Base-by-base conservation (phyloP, 2,329 filamentous ascomycete species). In the Ceratocystis papillata region DNA sequence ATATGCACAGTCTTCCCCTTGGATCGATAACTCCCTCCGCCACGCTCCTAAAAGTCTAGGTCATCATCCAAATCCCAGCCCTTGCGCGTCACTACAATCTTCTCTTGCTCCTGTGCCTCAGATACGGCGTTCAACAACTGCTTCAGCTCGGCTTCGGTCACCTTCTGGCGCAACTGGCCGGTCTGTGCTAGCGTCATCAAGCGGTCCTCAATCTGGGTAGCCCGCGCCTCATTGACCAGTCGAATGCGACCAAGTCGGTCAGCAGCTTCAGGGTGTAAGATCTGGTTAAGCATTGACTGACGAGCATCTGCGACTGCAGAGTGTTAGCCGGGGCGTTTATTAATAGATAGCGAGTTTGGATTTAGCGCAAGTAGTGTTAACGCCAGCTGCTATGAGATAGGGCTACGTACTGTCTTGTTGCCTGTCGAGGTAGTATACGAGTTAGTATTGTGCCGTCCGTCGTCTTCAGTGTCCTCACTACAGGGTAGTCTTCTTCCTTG, bases 171-270 rank as follows among this genome's bases (percentile, higher is more conserved):
- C 71, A 99, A 80, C 79, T 97, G 94, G 28, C 93, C 92, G 28
- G 87, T 84, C 72, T 91, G 85, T 67, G 94, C 93, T 67, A 99
- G 83, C 85, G 87, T 91, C 76, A 99, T 92, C 66, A 99, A 83
- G 63, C 93, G 79, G 80, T 95, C 92, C 79, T 99, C 94, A 67
- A 99, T 85, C 73, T 96, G 91, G 69, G 82, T 83, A 45, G 94
- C 94, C 72, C 94, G 89, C 71, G 87, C 87, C 75, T 92, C 90
- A 78, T 97, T 97, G 73, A 99, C 94, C 68, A 99, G 86, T 44
- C 93, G 88, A 78, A 99, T 97, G 70, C 94, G 90, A 67, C 90
- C 90, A 0, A 99, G 83, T 15, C 94, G 89, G 78, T 99, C 94
- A 68, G 90, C 89, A 20, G 94, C 94, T 73, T 93, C 90, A 70